A percentile compares a stretch with the other conserved stretches of the same genome.
These are phyloP conservation scores for Salinomyces thailandicus DNA, from an alignment of 2,329 filamentous ascomycete genomes.

Conservation along the genomic window DNA sequence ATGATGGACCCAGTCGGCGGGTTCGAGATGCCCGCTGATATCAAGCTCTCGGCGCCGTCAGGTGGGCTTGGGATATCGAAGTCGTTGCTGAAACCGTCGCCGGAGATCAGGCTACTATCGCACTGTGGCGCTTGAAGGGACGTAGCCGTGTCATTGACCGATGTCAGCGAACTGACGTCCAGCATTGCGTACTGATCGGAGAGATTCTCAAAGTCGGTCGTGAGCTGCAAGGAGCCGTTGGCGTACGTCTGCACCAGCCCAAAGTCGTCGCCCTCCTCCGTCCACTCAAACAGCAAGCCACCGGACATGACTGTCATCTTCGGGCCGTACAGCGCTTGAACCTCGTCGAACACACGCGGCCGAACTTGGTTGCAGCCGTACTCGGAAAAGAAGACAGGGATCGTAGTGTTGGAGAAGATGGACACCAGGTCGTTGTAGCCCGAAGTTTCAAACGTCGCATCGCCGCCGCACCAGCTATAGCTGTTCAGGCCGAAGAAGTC, in stretches of 20 bases:
- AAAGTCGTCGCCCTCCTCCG: conserved; percentile 55
- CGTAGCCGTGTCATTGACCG: conserved; percentile 47
- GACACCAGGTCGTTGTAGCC: conserved; percentile 53
- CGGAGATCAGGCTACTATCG: conserved; percentile 53
- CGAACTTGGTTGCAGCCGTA: conserved; percentile 64
- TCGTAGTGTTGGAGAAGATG: conserved; percentile 54
- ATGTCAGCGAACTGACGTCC: conserved; percentile 58
- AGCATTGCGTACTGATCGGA: conserved; percentile 64
- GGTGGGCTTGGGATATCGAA: conserved; percentile 67
- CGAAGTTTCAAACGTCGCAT: conserved; percentile 52
- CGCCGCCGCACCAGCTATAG: conserved; percentile 59
- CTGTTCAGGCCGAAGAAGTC: conserved; percentile 72
- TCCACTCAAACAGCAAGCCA: conserved; percentile 73
- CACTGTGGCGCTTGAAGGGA: conserved; percentile 53
- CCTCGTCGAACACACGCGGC: conserved; percentile 71
- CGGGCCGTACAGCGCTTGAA: conserved; percentile 58
- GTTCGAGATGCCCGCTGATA: conserved; percentile 61
- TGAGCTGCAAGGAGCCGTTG: conserved; percentile 34
- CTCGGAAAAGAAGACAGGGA: conserved; percentile 76
- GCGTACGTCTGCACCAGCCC: conserved; percentile 37
- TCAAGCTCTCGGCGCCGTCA: conserved; percentile 57
- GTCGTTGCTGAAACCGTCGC: conserved; percentile 59
- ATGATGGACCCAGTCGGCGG: conserved; percentile 50
- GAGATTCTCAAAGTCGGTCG: conserved; percentile 52
- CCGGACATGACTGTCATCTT: conserved; percentile 65